Conservation (phyloP, 2,329 filamentous ascomycete species). For the Phialocephala subalpina region DNA sequence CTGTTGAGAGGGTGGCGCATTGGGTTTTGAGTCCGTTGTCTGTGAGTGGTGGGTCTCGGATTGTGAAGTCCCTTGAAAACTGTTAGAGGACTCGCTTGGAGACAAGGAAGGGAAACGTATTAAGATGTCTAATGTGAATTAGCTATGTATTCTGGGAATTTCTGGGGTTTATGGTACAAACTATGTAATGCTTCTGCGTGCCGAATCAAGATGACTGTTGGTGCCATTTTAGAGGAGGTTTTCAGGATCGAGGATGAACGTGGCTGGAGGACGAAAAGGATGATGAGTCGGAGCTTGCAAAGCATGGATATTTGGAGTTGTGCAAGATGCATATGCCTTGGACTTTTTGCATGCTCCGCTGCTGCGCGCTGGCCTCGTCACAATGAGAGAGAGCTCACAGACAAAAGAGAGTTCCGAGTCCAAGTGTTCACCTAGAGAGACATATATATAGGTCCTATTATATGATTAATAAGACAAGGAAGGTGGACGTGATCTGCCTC, state of each 20-base stretch:
- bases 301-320: too few species aligned
- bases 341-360: too few species aligned
- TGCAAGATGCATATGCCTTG: too few species aligned
- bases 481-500: too few species aligned
- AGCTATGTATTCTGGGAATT: background rate
- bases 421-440: too few species aligned
- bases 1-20: conserved; percentile 18
- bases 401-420: background rate
- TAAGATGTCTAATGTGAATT: background rate
- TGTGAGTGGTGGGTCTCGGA: conserved; percentile 30
- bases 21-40: conserved; percentile 18
- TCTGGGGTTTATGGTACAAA: conserved; percentile 29
- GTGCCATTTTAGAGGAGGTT: conserved; percentile 40
- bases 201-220: conserved; percentile 46
- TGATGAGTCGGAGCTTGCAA: too few species aligned
- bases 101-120: background rate
- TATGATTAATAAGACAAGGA: too few species aligned
- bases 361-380: too few species aligned
- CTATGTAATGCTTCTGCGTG: conserved; percentile 48
- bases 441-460: too few species aligned
- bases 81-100: conserved; percentile 11
- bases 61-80: conserved; percentile 21
- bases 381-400: too few species aligned
- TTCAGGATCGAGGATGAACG: too few species aligned
- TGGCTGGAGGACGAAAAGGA: too few species aligned